These are phyloP conservation scores for Taphrina flavorubra DNA, from an alignment of 1,139 yeast species.

Conservation along the genomic window DNA sequence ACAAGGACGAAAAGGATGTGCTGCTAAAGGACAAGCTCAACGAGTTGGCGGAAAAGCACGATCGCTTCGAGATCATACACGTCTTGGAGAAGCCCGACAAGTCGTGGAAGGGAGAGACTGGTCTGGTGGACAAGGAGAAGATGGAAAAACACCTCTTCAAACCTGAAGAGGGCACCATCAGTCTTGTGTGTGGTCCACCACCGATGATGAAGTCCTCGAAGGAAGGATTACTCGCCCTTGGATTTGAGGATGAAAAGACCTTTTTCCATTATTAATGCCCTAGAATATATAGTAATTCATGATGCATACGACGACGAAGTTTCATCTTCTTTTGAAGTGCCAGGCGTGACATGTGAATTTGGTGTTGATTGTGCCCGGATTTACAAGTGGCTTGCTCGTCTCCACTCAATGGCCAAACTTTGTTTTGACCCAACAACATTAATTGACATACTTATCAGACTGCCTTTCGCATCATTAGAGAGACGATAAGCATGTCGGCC, in stretches of 20 bases:
- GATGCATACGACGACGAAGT: too few species aligned
- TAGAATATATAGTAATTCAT: neutral
- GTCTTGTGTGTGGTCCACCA: constrained; percentile 36
- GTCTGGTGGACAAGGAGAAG: constrained; percentile 27
- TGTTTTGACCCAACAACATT: neutral
- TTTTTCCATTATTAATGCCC: constrained; percentile 18
- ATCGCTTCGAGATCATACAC: constrained; percentile 26
- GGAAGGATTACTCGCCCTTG: constrained; percentile 23
- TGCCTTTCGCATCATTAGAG: neutral
- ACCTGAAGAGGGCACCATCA: constrained; percentile 27
- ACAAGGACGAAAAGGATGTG: constrained; percentile 27
- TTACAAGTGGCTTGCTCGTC: neutral
- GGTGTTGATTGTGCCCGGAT: neutral
- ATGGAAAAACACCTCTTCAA: constrained; percentile 25
- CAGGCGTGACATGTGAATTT: too few species aligned
- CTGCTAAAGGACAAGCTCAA: constrained; percentile 9
- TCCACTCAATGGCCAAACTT: neutral
- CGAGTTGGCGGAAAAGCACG: constrained; percentile 10
- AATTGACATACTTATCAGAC: neutral
- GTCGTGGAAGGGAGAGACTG: constrained; percentile 22
- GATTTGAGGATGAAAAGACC: constrained; percentile 27
- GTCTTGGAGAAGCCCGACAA: constrained; percentile 25
- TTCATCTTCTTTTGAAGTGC: too few species aligned
- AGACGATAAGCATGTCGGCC: neutral
- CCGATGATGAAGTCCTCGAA: constrained; percentile 31